phyloP scores from a whole-genome alignment of 2,329 filamentous ascomycete species.

The Colletotrichum plurivorum region DNA sequence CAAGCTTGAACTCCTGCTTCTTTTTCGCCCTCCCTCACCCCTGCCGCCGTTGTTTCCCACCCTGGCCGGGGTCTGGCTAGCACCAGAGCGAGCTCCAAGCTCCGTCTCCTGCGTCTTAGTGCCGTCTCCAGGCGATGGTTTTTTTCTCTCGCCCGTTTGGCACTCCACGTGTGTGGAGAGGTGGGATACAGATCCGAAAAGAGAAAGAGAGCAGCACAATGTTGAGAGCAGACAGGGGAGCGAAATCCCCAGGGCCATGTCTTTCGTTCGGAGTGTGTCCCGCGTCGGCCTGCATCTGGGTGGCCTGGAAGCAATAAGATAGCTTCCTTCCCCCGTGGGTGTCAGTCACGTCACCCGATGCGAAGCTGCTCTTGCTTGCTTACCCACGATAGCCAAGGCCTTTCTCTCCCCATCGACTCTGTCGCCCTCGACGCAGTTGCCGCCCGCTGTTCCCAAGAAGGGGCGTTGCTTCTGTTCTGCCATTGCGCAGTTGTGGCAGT shows the following conservation, averaged over 20 bases:
- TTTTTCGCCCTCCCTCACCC: slow-evolving; percentile 25
- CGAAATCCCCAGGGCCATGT: slow-evolving; percentile 27
- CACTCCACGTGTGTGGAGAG: slow-evolving; percentile 38
- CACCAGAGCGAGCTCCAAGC: slow-evolving; percentile 36
- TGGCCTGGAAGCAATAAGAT: slow-evolving; percentile 26
- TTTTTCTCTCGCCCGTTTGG: slow-evolving; percentile 29
- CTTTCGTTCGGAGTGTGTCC: slow-evolving; percentile 23
- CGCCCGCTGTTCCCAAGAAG: slow-evolving; percentile 19
- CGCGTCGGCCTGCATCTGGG: slow-evolving; percentile 26
- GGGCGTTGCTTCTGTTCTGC: neutral
- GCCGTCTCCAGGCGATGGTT: slow-evolving; percentile 15
- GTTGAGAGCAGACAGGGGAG: slow-evolving; percentile 26
- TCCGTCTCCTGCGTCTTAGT: slow-evolving; percentile 21
- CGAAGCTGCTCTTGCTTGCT: slow-evolving; percentile 18
- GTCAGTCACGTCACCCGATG: slow-evolving; percentile 19
- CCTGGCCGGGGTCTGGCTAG: slow-evolving; percentile 32
- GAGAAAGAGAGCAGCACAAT: slow-evolving; percentile 31
- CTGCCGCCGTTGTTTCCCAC: slow-evolving; percentile 35
- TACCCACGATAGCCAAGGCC: slow-evolving; percentile 25
- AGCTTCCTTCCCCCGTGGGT: slow-evolving; percentile 12
- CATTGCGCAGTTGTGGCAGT: slow-evolving; percentile 21
- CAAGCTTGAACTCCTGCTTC: slow-evolving; percentile 33
- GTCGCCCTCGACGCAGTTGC: slow-evolving; percentile 2
- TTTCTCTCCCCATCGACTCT: slow-evolving; percentile 1
- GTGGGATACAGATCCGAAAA: slow-evolving; percentile 35